Base-by-base conservation (phyloP, 257 asterid genomes). In the Rauvolfia tetraphylla region DNA sequence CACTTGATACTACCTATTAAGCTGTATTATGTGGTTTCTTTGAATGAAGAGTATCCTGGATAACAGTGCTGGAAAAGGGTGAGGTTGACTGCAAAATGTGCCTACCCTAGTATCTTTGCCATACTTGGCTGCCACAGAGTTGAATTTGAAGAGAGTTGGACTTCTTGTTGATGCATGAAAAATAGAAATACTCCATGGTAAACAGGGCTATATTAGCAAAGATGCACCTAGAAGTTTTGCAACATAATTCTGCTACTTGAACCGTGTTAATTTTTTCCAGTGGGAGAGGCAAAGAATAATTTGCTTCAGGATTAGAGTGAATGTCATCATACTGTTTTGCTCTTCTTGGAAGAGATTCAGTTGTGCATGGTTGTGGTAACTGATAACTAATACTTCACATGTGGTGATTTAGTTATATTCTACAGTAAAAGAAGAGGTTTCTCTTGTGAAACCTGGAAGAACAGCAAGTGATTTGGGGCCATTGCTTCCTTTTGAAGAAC, bases 401-500 rank as follows among this genome's bases (percentile, higher is more conserved):
- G 63, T 91, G 80, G 72, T 86, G 81, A 79, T 85, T 74, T 83
- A 90, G 96, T 78, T 89, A 81, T 74, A 79, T 22, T 75, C 93
- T 22, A 78, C 77, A 71, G 84, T 83, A 62, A 78, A 84, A 83
- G 88, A 84, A 81, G 75, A 82, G 61, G 72, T 81, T 82, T 85
- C 96, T 76, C 86, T 81, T 74, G 86, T 81, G 76, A 87, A 88
- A 81, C 76, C 88, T 42, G 78, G 77, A 42, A 83, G 87, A 78
- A 73, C 78, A 78, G 83, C 84, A 74, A 65, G 85, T 72, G 70
- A 39, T 53, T 22, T 49, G 72, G 83, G 81, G 46, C 91, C 96
- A 42, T 89, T 95, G 78, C 88, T 91, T 80, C 89, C 97, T 74
- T 95, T 92, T 72, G 85, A 88, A 78, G 97, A 90, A 75, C 87